Conservation (phyloP, 2,329 filamentous ascomycete species). For the Xylariaceae sp. region DNA sequence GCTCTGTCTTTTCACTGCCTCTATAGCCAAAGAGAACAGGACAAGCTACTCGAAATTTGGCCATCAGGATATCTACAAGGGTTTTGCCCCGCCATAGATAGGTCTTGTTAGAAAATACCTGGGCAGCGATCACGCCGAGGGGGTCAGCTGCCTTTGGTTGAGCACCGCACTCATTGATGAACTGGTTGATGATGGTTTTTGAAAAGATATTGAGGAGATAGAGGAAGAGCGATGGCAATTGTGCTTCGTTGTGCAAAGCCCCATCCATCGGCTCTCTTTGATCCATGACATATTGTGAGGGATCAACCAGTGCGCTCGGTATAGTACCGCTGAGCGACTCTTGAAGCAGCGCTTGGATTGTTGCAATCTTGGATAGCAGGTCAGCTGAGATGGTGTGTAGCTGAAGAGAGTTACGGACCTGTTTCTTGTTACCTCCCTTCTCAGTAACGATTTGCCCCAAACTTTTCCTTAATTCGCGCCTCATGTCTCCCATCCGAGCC, state of each 20-base stretch:
- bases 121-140: conserved; percentile 77
- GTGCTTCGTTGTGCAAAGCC: conserved; percentile 57
- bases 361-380: conserved; percentile 46
- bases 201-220: conserved; percentile 80
- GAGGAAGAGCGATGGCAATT: conserved; percentile 70
- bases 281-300: conserved; percentile 60
- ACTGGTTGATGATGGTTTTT: conserved; percentile 75
- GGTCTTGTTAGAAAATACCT: conserved; percentile 73
- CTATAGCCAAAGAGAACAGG: conserved; percentile 86
- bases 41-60: conserved; percentile 82
- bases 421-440: conserved; percentile 65
- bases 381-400: conserved; percentile 11
- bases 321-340: conserved; percentile 59
- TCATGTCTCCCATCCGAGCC: conserved; percentile 71
- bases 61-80: conserved; percentile 83
- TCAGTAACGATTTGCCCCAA: conserved; percentile 76
- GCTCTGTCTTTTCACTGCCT: conserved; percentile 75
- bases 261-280: conserved; percentile 55
- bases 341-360: conserved; percentile 60
- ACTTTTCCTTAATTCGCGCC: conserved; percentile 71
- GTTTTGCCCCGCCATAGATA: conserved; percentile 72
- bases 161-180: conserved; percentile 69
- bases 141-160: conserved; percentile 74
- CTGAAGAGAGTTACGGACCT: conserved; percentile 50
- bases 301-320: conserved; percentile 60